Conservation (phyloP, 805 yeast genomes). For the Candida maris region DNA sequence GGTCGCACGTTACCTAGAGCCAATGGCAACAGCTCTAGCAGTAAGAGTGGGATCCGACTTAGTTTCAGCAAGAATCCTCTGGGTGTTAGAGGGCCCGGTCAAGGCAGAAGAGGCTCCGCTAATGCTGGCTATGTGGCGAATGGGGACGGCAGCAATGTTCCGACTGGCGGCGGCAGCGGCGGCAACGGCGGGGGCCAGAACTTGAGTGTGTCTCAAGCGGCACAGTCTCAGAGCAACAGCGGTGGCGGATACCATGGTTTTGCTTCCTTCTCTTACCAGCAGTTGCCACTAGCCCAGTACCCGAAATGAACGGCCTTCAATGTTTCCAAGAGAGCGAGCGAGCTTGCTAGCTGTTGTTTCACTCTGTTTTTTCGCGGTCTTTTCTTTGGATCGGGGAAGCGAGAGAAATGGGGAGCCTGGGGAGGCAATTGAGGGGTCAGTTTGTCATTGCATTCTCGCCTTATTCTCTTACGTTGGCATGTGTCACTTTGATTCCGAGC, state of each 20-base stretch:
- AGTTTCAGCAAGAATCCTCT: conserved; percentile 95
- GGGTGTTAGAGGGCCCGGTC: conserved; percentile 78
- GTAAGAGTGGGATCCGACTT: conserved; percentile 89
- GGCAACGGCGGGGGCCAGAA: conserved; percentile 8
- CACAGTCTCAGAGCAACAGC: conserved; percentile 9
- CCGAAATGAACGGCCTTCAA: too few relatives aligned
- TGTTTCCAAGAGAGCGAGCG: too few relatives aligned
- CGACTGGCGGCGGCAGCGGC: conserved; percentile 7
- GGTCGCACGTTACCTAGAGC: conserved; percentile 88
- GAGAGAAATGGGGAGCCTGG: too few relatives aligned
- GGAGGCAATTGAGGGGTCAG: too few relatives aligned
- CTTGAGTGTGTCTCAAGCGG: conserved; percentile 6
- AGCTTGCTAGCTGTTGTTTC: too few relatives aligned
- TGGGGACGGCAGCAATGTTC: conserved; percentile 4
- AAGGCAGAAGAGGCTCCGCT: conserved; percentile 27
- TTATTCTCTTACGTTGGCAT: too few relatives aligned
- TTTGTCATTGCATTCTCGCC: too few relatives aligned
- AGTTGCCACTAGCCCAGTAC: conserved; percentile 21
- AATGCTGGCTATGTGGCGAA: conserved; percentile 16
- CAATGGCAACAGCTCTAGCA: conserved; percentile 38
- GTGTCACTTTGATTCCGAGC: too few relatives aligned
- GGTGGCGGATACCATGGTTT: conserved; percentile 15
- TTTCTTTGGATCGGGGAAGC: too few relatives aligned
- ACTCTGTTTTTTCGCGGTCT: too few relatives aligned
- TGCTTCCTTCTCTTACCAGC: conserved; percentile 19